A percentile compares a stretch with the other conserved stretches of the same genome.
phyloP scores from a whole-genome alignment of 805 yeast genomes.

The Kodamaea kaohsiungensis region DNA sequence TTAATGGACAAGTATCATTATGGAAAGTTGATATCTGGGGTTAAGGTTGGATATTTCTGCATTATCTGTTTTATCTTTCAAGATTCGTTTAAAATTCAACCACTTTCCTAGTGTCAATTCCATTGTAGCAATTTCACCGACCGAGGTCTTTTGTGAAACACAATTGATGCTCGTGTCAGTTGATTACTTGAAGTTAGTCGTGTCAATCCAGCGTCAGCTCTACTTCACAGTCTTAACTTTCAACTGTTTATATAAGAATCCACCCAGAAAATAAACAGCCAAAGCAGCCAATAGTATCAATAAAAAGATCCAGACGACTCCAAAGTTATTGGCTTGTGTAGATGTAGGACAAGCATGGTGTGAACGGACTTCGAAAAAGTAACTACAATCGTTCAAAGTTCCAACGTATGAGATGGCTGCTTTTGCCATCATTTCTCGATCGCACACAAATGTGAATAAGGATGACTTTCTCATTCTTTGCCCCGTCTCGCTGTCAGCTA shows the following conservation, averaged over 20 bases:
- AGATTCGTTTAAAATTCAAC: no score
- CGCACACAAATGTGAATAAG: conserved; percentile 73
- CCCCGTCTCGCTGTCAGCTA: conserved; percentile 43
- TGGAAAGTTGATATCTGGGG: no score
- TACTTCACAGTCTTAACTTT: neutral
- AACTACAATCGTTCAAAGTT: conserved; percentile 72
- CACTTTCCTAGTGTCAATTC: no score
- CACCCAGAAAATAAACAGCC: conserved; percentile 42
- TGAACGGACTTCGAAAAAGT: conserved; percentile 81
- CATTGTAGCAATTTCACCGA: no score
- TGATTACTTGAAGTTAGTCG: no score
- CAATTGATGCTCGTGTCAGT: no score
- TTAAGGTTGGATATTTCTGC: no score
- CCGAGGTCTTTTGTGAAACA: no score
- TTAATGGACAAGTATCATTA: no score
- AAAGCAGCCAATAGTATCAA: conserved; percentile 46
- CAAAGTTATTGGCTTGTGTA: conserved; percentile 61
- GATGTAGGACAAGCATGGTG: conserved; percentile 86
- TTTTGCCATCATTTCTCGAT: conserved; percentile 64
- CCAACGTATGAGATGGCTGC: conserved; percentile 74
- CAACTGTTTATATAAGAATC: conserved; percentile 28
- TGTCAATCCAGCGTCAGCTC: no score
- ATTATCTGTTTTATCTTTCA: no score
- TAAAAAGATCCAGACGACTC: conserved; percentile 64
- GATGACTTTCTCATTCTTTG: conserved; percentile 59